A percentile compares a stretch with the other conserved stretches of the same genome.
phyloP scores from a whole-genome alignment of 805 yeast genomes.

The Candida montana region DNA sequence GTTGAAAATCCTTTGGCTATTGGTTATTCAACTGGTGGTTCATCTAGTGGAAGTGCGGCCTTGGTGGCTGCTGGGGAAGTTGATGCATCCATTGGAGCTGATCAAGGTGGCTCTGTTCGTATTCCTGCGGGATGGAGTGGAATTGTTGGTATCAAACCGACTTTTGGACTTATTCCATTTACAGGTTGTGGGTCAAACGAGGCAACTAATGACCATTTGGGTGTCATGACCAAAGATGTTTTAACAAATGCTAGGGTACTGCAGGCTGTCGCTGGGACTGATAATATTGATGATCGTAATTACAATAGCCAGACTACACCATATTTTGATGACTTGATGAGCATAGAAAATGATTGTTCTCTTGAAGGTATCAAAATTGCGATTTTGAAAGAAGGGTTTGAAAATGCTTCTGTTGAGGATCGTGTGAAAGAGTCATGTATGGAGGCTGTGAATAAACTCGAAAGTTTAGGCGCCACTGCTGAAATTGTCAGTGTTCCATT shows the following conservation, averaged over 20 bases:
- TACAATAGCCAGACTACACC: not conserved
- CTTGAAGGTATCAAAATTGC: conserved; percentile 5
- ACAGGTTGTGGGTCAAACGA: conserved; percentile 5
- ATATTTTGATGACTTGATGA: conserved; percentile 1
- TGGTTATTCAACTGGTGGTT: conserved; percentile 7
- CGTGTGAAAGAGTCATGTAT: conserved; percentile 1
- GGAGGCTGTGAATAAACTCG: conserved; percentile 1
- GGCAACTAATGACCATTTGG: conserved; percentile 4
- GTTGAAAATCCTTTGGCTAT: conserved; percentile 2
- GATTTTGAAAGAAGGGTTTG: conserved; percentile 4
- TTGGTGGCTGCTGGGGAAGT: conserved; percentile 5
- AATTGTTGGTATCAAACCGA: conserved; percentile 4
- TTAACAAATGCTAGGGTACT: conserved; percentile 2
- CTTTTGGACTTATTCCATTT: conserved; percentile 3
- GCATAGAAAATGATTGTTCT: not conserved
- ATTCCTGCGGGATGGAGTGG: conserved; percentile 5
- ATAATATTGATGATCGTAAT: conserved; percentile 18
- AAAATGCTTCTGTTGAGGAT: conserved; percentile 1
- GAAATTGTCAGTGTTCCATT: conserved; percentile 2
- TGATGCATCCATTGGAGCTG: conserved; percentile 3
- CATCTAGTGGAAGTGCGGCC: conserved; percentile 3
- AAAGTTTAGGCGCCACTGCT: not conserved
- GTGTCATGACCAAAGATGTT: conserved; percentile 3
- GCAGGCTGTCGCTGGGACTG: conserved; percentile 4
- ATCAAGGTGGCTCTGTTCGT: conserved; percentile 6